Conservation (phyloP, 352 stramenopile species). For the Phytophthora europaea region DNA sequence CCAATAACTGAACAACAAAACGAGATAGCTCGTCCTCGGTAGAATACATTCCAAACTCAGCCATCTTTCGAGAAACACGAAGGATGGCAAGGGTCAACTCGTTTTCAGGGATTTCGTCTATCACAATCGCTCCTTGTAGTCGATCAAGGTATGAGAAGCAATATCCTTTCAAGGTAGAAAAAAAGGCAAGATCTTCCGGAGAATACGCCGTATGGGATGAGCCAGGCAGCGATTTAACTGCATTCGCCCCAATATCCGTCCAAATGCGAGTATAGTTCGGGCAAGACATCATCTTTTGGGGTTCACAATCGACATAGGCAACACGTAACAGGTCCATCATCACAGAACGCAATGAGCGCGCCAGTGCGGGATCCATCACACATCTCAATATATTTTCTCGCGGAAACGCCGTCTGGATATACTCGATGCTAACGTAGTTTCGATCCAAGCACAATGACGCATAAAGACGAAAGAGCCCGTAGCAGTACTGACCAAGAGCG, state of each 20-base stretch:
- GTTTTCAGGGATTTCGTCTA: constrained; percentile 72
- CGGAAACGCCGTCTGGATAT: constrained; percentile 71
- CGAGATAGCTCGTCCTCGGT: constrained; percentile 51
- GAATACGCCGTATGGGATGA: constrained; percentile 49
- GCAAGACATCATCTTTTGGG: constrained; percentile 64
- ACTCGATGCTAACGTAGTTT: constrained; percentile 84
- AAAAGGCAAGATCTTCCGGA: constrained; percentile 57
- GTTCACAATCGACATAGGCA: constrained; percentile 77
- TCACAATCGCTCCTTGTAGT: constrained; percentile 52
- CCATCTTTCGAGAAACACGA: constrained; percentile 63
- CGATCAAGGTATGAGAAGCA: constrained; percentile 57
- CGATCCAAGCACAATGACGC: constrained; percentile 76
- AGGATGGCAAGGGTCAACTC: constrained; percentile 68
- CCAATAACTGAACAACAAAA: constrained; percentile 40
- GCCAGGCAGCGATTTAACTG: constrained; percentile 38
- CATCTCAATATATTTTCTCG: constrained; percentile 58
- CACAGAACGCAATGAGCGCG: constrained; percentile 68
- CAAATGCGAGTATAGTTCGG: constrained; percentile 80
- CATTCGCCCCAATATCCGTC: constrained; percentile 55
- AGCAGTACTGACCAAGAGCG: constrained; percentile 72
- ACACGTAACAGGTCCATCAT: constrained; percentile 76
- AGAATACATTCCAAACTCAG: constrained; percentile 76
- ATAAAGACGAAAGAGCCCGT: constrained; percentile 76
- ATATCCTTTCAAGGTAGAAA: constrained; percentile 55
- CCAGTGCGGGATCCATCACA: constrained; percentile 56